A percentile compares a stretch with the other conserved stretches of the same genome.
phyloP scores from a whole-genome alignment of 805 yeast genomes.

The Wickerhamomyces subpelliculosus region DNA sequence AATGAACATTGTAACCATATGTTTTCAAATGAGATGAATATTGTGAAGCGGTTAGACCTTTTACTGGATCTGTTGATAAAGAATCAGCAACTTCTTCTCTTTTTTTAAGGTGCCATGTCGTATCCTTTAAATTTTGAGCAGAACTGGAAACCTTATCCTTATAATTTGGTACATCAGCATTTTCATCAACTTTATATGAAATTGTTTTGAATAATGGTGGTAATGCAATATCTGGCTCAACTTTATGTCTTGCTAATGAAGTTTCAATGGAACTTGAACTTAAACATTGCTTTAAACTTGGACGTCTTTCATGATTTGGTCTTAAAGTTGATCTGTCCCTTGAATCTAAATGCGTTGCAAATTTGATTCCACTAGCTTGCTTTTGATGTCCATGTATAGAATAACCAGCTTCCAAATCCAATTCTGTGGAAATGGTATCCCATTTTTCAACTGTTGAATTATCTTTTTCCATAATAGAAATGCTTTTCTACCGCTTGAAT shows the following conservation, averaged over 20 bases:
- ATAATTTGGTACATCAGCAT: conserved; percentile 3
- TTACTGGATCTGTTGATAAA: conserved; percentile 15
- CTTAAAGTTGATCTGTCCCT: neutral
- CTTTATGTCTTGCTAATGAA: conserved; percentile 4
- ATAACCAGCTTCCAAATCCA: neutral
- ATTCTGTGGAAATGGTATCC: neutral
- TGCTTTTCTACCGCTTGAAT: too few species aligned
- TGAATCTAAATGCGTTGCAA: neutral
- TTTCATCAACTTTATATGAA: conserved; percentile 29
- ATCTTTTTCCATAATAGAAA: neutral
- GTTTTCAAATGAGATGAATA: conserved; percentile 5
- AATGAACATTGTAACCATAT: conserved; percentile 31
- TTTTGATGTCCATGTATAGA: too few species aligned
- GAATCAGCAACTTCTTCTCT: conserved; percentile 19
- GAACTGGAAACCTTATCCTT: conserved; percentile 10
- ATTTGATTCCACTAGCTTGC: neutral
- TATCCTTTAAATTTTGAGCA: conserved; percentile 20
- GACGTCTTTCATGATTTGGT: neutral
- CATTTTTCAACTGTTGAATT: neutral
- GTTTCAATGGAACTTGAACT: conserved; percentile 3
- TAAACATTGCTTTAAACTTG: neutral
- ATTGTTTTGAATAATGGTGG: conserved; percentile 33
- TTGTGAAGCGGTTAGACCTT: conserved; percentile 21
- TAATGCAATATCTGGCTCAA: conserved; percentile 24
- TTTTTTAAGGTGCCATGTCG: conserved; percentile 26